These are phyloP conservation scores for Melampsora americana DNA, from an alignment of 1,284 basidiomycete genomes.

Conservation along the genomic window DNA sequence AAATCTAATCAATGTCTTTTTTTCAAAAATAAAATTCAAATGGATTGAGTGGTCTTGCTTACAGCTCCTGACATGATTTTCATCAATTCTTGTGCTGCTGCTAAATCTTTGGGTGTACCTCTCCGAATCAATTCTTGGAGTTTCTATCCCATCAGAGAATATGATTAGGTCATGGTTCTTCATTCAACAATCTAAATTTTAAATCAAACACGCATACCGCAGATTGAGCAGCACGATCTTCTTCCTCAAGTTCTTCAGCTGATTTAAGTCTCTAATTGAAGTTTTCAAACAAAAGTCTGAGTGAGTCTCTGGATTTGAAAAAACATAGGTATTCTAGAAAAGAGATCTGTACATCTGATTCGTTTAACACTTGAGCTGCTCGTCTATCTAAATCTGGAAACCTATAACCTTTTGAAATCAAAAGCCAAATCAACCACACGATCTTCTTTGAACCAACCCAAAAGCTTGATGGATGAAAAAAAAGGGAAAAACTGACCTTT, in stretches of 20 bases:
- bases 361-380: slow-evolving; percentile 57
- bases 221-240: slow-evolving; percentile 89
- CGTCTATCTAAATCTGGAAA: slow-evolving; percentile 68
- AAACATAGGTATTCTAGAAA: slow-evolving; percentile 45
- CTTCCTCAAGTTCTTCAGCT: slow-evolving; percentile 91
- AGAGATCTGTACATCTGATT: slow-evolving; percentile 57
- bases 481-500: slow-evolving; percentile 63
- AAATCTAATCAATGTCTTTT: neutral
- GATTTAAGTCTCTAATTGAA: slow-evolving; percentile 75
- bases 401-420: slow-evolving; percentile 64
- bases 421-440: neutral
- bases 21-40: neutral
- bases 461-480: neutral
- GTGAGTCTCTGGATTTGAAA: neutral
- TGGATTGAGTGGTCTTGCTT: slow-evolving; percentile 46
- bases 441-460: neutral
- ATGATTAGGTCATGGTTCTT: neutral
- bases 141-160: slow-evolving; percentile 60
- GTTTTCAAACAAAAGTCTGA: slow-evolving; percentile 4
- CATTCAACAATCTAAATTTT: neutral
- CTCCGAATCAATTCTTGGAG: slow-evolving; percentile 94
- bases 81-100: slow-evolving; percentile 96
- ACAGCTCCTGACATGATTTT: slow-evolving; percentile 85
- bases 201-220: slow-evolving; percentile 59
- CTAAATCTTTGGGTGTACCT: slow-evolving; percentile 90